These are phyloP conservation scores for Calvatia gigantea DNA, from an alignment of 768 basidiomycete genomes.

Conservation along the genomic window DNA sequence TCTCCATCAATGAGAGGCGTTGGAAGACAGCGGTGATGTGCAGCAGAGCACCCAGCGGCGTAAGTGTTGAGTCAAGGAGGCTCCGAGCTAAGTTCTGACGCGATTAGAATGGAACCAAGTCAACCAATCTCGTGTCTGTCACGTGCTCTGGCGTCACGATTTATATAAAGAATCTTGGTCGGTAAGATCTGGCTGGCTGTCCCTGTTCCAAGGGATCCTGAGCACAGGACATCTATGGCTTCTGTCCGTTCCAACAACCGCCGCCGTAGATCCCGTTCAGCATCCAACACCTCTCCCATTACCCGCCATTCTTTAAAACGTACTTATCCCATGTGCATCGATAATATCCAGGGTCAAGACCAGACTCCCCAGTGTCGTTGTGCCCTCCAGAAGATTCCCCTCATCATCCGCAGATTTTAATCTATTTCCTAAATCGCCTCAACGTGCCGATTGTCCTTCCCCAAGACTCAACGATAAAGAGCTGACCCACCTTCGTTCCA, in stretches of 20 bases:
- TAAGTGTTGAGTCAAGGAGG: too few relatives aligned
- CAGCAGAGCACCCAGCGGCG: too few relatives aligned
- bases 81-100: too few relatives aligned
- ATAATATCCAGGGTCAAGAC: slow-evolving; percentile 13
- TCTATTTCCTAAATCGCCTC: slow-evolving; percentile 29
- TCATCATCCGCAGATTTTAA: slow-evolving; percentile 48
- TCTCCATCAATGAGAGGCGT: too few relatives aligned
- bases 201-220: neutral
- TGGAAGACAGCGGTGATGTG: too few relatives aligned
- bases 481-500: slow-evolving; percentile 44
- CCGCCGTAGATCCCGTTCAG: slow-evolving; percentile 55
- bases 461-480: slow-evolving; percentile 10
- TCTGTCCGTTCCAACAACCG: slow-evolving; percentile 31
- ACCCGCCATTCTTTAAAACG: slow-evolving; percentile 38
- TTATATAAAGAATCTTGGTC: slow-evolving; percentile 1
- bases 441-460: slow-evolving; percentile 11
- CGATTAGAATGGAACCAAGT: too few relatives aligned
- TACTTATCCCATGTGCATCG: slow-evolving; percentile 33
- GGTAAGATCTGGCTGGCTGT: neutral
- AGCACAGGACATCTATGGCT: too few relatives aligned
- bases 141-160: slow-evolving; percentile 1
- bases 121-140: neutral
- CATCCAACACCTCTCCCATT: slow-evolving; percentile 27
- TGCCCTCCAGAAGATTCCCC: slow-evolving; percentile 29
- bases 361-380: slow-evolving; percentile 21